Base-by-base conservation (phyloP, 306 rosid genomes). In the Adenanthera pavonina region DNA sequence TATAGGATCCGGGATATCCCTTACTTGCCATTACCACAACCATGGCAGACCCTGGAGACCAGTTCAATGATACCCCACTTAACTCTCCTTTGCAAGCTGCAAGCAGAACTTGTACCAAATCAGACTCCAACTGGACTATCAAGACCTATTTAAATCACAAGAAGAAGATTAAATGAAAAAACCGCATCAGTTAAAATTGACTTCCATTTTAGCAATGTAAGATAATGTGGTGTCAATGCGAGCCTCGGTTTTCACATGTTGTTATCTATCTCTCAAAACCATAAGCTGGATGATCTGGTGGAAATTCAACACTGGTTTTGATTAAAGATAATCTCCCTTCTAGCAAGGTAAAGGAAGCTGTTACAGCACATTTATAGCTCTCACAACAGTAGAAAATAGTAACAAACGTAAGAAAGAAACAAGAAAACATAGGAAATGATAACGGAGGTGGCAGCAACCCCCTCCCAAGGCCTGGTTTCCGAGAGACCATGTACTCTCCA, bases 1-100 rank as follows among this genome's bases (percentile, higher is more conserved):
- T 87, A n/a, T 93, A 95, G 36, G 93, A 41, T 64, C 94, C 97
- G 0, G 98, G 98, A 81, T 95, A 95, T 46, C 99, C 99, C 5
- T 90, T 89, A 88, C 97, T 93, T 76, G 99, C 99, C 99, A 95
- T 90, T 77, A 95, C 99, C 69, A 95, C 99, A 62, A 95, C 97
- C 97, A 95, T 91, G 59, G 99, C 97, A 25, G 97, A 93, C 20
- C 94, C 98, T 0, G 92, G 87, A 5, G 98, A 95, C 99, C 99
- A 95, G 78, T 88, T 81, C 85, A 95, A 77, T 1, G 94, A 86
- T 56, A 93, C 92, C 74, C 88, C 94, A 62, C 83, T 89, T 77
- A 95, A 86, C 86, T 91, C 89, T 77, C 99, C 99, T 84, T 90
- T 86, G 83, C 99, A 95, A 30, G 99, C 97, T 48, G 98, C 97